Percentiles rank a stretch among this genome's conserved stretches.
Evolutionary conservation across 495 filamentous ascomycete species (phyloP).

Genomic region (Cetradonia linearis): DNA sequence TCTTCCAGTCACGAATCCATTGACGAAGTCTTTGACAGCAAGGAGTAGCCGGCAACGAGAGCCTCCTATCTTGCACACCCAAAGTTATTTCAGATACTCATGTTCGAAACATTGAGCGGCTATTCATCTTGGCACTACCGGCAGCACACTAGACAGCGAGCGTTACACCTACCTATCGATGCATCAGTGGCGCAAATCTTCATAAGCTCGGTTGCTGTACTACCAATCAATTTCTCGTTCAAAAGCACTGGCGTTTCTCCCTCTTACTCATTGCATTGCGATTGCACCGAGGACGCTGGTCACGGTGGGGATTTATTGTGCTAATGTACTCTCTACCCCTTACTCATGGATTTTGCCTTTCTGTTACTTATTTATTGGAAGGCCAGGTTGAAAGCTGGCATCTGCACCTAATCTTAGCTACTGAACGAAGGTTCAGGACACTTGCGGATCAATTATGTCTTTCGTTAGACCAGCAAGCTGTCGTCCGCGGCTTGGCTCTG

Average conservation of each 20-base stretch:
- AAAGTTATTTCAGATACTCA: not conserved
- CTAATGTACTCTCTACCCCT: constrained; percentile 2
- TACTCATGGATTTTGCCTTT: not conserved
- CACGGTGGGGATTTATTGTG: not conserved
- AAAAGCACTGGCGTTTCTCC: constrained; percentile 2
- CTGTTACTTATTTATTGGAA: not conserved
- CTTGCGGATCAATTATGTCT: not conserved
- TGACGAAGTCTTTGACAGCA: not conserved
- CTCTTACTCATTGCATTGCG: not conserved
- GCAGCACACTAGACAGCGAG: constrained; percentile 8
- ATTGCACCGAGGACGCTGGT: not conserved
- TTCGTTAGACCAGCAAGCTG: not conserved
- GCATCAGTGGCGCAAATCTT: constrained; percentile 9
- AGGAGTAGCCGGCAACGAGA: not conserved
- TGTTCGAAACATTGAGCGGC: constrained; percentile 11
- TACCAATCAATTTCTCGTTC: not conserved
- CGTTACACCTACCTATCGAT: constrained; percentile 1
- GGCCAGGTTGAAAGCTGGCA: constrained; percentile 1
- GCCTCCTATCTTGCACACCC: constrained; percentile 1
- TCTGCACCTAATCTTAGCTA: not conserved
- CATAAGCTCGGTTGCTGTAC: not conserved
- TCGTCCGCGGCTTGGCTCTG: not conserved
- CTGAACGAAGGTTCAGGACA: not conserved
- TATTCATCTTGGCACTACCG: constrained; percentile 8
- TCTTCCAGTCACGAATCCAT: not conserved